phyloP scores from a whole-genome alignment of 148 eudicot species.

The Fallopia convolvulus region DNA sequence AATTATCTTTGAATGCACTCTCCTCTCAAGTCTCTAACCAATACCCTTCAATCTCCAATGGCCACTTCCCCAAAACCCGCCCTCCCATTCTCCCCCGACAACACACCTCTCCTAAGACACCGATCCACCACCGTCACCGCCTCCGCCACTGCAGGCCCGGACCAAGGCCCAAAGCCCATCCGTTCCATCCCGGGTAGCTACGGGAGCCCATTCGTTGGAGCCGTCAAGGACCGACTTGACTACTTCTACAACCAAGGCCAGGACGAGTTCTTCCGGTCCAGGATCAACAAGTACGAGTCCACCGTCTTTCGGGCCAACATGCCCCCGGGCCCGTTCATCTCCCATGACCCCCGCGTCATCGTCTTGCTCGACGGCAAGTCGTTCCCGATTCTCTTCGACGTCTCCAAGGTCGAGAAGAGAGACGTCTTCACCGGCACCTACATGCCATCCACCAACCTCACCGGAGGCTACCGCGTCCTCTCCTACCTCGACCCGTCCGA shows the following conservation, averaged over 20 bases:
- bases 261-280: constrained; percentile 40
- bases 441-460: constrained; percentile 48
- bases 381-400: constrained; percentile 64
- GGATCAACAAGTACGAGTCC: constrained; percentile 43
- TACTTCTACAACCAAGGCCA: constrained; percentile 23
- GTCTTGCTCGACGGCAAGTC: constrained; percentile 48
- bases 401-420: constrained; percentile 47
- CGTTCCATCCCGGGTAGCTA: neutral
- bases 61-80: neutral
- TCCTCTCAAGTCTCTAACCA: neutral
- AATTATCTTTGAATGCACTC: neutral
- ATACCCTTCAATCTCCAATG: neutral
- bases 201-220: neutral
- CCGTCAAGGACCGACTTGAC: neutral
- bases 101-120: neutral
- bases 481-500: constrained; percentile 62
- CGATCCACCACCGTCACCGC: neutral
- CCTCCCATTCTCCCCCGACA: neutral
- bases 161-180: neutral
- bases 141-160: neutral
- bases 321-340: constrained; percentile 65
- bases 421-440: constrained; percentile 57
- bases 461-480: constrained; percentile 51
- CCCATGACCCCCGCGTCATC: constrained; percentile 43
- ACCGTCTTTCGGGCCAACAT: constrained; percentile 58